phyloP scores from a whole-genome alignment of 371 early-diverging fungal genomes.

The Mucor saturninus region DNA sequence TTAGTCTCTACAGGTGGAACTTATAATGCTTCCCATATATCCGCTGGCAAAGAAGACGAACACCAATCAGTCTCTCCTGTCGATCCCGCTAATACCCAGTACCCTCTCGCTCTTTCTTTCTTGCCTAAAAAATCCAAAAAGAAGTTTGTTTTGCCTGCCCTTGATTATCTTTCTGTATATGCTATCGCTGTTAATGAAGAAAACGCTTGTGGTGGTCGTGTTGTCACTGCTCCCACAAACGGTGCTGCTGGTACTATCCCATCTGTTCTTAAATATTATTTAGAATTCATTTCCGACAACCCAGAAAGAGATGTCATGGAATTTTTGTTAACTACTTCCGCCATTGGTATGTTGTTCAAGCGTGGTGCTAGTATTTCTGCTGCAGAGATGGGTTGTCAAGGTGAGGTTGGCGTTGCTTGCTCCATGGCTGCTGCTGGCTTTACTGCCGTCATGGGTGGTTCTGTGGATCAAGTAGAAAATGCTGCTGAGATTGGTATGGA shows the following conservation, averaged over 20 bases:
- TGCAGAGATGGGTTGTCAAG: slow-evolving; percentile 97
- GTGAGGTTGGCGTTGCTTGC: slow-evolving; percentile 89
- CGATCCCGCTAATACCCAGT: slow-evolving; percentile 15
- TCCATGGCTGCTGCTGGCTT: slow-evolving; percentile 96
- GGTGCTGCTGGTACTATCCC: slow-evolving; percentile 94
- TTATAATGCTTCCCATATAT: slow-evolving; percentile 36
- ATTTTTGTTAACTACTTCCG: slow-evolving; percentile 89
- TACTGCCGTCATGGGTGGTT: slow-evolving; percentile 95
- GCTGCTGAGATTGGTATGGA: slow-evolving; percentile 98
- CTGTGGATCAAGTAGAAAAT: slow-evolving; percentile 89
- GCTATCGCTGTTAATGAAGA: slow-evolving; percentile 98
- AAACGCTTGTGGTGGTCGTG: slow-evolving; percentile 94
- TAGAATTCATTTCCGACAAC: slow-evolving; percentile 90
- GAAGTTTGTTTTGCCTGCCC: slow-evolving; percentile 63
- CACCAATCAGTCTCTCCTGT: neutral
- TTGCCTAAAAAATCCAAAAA: slow-evolving; percentile 52
- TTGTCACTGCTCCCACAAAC: slow-evolving; percentile 94
- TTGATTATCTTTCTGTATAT: slow-evolving; percentile 94
- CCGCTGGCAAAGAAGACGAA: slow-evolving; percentile 7
- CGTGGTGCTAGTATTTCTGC: slow-evolving; percentile 93
- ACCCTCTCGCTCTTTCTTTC: slow-evolving; percentile 42
- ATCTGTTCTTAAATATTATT: slow-evolving; percentile 91
- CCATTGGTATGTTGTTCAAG: slow-evolving; percentile 96
- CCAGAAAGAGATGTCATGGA: slow-evolving; percentile 90
- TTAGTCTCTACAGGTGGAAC: slow-evolving; percentile 22